A percentile compares a stretch with the other conserved stretches of the same genome.
Evolutionary conservation across 2,329 filamentous ascomycete genomes (phyloP).

Genomic region (Lasiodiplodia hormozganensis): DNA sequence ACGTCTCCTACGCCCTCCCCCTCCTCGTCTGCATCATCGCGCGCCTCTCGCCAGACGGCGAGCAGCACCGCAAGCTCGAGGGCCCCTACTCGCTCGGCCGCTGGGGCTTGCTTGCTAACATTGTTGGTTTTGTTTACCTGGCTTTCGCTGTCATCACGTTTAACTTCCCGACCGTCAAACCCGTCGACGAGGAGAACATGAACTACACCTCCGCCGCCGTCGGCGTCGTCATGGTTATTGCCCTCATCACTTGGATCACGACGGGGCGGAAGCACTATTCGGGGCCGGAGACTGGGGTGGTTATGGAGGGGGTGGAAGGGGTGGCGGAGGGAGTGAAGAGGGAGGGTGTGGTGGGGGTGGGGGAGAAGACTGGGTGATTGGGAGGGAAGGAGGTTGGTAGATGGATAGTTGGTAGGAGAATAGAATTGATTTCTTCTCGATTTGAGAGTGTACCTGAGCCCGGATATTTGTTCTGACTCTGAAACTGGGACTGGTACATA

Average conservation of each 20-base stretch:
- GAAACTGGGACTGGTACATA: too few relatives aligned
- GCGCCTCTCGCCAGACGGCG: conserved; percentile 47
- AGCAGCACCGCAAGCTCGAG: conserved; percentile 50
- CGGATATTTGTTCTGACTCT: too few relatives aligned
- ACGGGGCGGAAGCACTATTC: conserved; percentile 59
- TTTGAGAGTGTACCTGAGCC: too few relatives aligned
- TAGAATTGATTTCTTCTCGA: too few relatives aligned
- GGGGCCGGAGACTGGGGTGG: conserved; percentile 48
- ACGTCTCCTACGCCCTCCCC: conserved; percentile 65
- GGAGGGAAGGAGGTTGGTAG: not conserved
- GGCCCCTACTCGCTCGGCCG: conserved; percentile 55
- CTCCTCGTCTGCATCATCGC: conserved; percentile 59
- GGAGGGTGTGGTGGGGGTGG: not conserved
- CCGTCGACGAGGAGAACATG: conserved; percentile 63
- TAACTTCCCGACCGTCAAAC: conserved; percentile 60
- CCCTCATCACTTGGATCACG: conserved; percentile 59
- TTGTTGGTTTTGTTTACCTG: conserved; percentile 59
- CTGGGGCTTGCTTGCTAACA: conserved; percentile 55
- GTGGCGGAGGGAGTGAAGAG: not conserved
- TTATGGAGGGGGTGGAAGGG: not conserved
- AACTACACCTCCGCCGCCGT: conserved; percentile 65
- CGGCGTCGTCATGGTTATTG: conserved; percentile 61
- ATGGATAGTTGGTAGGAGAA: too few relatives aligned
- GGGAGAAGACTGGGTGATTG: not conserved
- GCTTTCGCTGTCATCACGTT: conserved; percentile 63